phyloP scores from a whole-genome alignment of 805 yeast species.

The Debaryomyces prosopidis region DNA sequence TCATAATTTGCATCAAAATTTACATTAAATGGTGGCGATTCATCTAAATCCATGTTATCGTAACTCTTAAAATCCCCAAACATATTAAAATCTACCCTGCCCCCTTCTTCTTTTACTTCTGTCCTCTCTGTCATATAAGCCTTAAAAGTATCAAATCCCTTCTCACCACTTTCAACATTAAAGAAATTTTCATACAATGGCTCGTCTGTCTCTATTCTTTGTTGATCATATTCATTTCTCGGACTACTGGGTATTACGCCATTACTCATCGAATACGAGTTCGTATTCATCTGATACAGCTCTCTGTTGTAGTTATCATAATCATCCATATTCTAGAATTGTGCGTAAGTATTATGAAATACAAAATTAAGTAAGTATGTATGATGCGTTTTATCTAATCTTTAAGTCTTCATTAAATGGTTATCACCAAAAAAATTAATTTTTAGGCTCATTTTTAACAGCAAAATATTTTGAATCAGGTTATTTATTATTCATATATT shows the following conservation, averaged over 20 bases:
- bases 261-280: not conserved
- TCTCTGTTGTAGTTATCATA: not conserved
- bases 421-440: constrained; percentile 4
- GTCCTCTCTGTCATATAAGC: not conserved
- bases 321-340: not conserved
- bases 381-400: too few relatives aligned
- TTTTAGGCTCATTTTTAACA: not conserved
- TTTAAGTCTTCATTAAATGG: too few relatives aligned
- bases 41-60: constrained; percentile 37
- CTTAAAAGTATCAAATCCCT: not conserved
- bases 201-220: not conserved
- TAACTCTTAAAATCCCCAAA: constrained; percentile 29
- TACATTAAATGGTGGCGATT: constrained; percentile 36
- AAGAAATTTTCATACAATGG: not conserved
- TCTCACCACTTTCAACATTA: not conserved
- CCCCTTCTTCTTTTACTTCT: not conserved
- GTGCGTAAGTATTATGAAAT: not conserved
- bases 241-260: not conserved
- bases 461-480: not conserved
- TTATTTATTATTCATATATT: not conserved
- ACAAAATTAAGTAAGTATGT: too few relatives aligned
- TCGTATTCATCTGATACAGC: not conserved
- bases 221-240: not conserved
- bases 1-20: constrained; percentile 28
- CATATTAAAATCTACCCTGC: constrained; percentile 15